Evolutionary conservation across 805 yeast genomes (phyloP), one percentile per base, ranked within the genome.

Genomic region (Kuraishia molischiana): DNA sequence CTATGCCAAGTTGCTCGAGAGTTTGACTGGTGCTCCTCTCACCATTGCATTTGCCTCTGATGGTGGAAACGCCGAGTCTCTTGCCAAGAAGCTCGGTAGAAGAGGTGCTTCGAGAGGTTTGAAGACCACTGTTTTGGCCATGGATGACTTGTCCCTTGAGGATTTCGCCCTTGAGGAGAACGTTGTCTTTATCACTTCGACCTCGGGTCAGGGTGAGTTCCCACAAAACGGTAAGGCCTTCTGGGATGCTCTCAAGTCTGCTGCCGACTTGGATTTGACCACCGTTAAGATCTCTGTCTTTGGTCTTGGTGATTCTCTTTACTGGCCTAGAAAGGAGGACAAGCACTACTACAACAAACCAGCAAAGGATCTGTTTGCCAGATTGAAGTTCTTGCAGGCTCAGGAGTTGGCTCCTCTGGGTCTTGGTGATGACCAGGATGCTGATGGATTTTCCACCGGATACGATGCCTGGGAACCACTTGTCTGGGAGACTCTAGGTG

Each of bases 291-390:
- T 64, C 43, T 70, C 85, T 9, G 81, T 77, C 20, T 83, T 83
- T 49, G 90, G 87, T 51, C 66, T 82, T 53, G 92, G 92, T 52
- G 92, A 82, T 58, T 75, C 85, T 35, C 75, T 75, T 53, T 87
- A 90, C 66, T 90, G 97, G 97, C 97, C 97, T 50, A 77, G 97
- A 64, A 85, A 85, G 59, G 95, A 90, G 61, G 97, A 90, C 63
- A 78, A 79, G 49, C 90, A 84, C 58, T 90, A 85, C 64, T 90
- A 86, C 64, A 90, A 90, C 67, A 89, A 87, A 58, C 97, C 97
- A 13, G 74, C 81, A 15, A 71, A 70, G 46, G 96, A 87, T 57
- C 63, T 90, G 45, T 66, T 61, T 54, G 73, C 72, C 44, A 77
- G 80, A 44, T 62, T 90, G 44, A 64, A 62, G 44, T 63, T 80